phyloP scores from a whole-genome alignment of 345 rosid species.

The Nephelium lappaceum region DNA sequence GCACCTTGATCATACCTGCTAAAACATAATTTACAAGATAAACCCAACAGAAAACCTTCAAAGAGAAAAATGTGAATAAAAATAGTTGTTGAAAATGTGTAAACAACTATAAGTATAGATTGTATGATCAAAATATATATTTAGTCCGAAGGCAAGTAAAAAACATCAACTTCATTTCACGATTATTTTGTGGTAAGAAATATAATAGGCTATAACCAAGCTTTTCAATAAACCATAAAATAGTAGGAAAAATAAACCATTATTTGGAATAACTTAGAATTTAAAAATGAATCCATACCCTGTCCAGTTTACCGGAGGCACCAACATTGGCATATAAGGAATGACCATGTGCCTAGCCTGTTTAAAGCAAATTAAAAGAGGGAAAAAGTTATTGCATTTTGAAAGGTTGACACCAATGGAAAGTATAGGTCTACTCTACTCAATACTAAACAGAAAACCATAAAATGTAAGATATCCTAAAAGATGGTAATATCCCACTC shows the following conservation, averaged over 20 bases:
- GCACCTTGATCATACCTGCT: constrained; percentile 87
- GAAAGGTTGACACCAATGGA: not conserved
- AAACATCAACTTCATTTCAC: not conserved
- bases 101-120: not conserved
- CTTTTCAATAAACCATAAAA: constrained; percentile 8
- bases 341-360: constrained; percentile 99
- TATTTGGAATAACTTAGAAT: not conserved
- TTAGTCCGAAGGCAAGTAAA: not conserved
- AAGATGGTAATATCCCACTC: constrained; percentile 32
- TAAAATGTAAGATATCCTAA: constrained; percentile 11
- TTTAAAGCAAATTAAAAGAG: constrained; percentile 13
- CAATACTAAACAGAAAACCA: not conserved
- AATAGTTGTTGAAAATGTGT: not conserved
- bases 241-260: not conserved
- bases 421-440: not conserved
- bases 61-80: not conserved
- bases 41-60: constrained; percentile 17
- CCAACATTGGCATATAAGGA: constrained; percentile 97
- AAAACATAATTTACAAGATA: constrained; percentile 32
- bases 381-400: not conserved
- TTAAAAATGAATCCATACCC: constrained; percentile 57
- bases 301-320: constrained; percentile 91
- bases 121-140: not conserved
- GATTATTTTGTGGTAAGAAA: not conserved
- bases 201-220: constrained; percentile 8